phyloP scores from a whole-genome alignment of 257 asterid genomes.

The Salvia miltiorrhiza region DNA sequence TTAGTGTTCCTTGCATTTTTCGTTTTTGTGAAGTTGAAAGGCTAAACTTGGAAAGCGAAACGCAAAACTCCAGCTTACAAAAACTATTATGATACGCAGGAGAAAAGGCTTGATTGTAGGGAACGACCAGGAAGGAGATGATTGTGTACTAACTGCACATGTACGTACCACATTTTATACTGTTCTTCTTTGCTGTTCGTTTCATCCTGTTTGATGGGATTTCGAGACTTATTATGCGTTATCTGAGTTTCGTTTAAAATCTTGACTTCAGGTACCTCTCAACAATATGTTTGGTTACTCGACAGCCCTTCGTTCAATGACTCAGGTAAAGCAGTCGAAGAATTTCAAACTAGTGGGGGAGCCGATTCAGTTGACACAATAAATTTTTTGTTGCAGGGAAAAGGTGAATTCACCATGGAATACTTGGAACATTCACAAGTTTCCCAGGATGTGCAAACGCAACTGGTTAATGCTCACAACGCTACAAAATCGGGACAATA shows the following conservation, averaged over 20 bases:
- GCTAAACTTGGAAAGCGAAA: neutral
- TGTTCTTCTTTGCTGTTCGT: slow-evolving; percentile 5
- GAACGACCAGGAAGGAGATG: slow-evolving; percentile 95
- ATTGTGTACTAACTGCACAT: slow-evolving; percentile 74
- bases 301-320: slow-evolving; percentile 97
- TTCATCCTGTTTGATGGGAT: neutral
- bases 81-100: slow-evolving; percentile 42
- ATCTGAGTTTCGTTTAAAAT: neutral
- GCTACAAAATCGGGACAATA: slow-evolving; percentile 53
- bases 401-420: slow-evolving; percentile 99
- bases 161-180: slow-evolving; percentile 37
- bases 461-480: slow-evolving; percentile 65
- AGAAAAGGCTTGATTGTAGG: slow-evolving; percentile 96
- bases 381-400: slow-evolving; percentile 48
- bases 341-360: neutral
- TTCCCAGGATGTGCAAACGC: slow-evolving; percentile 80
- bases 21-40: slow-evolving; percentile 1
- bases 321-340: slow-evolving; percentile 59
- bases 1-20: slow-evolving; percentile 29
- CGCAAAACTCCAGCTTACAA: slow-evolving; percentile 1
- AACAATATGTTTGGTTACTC: slow-evolving; percentile 98
- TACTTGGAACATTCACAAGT: slow-evolving; percentile 79
- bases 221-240: neutral
- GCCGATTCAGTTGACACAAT: neutral
- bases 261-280: slow-evolving; percentile 83